Percentiles rank a stretch among this genome's conserved stretches.
Conservation (phyloP, 352 stramenopile species). For the Pythium brassicae region DNA sequence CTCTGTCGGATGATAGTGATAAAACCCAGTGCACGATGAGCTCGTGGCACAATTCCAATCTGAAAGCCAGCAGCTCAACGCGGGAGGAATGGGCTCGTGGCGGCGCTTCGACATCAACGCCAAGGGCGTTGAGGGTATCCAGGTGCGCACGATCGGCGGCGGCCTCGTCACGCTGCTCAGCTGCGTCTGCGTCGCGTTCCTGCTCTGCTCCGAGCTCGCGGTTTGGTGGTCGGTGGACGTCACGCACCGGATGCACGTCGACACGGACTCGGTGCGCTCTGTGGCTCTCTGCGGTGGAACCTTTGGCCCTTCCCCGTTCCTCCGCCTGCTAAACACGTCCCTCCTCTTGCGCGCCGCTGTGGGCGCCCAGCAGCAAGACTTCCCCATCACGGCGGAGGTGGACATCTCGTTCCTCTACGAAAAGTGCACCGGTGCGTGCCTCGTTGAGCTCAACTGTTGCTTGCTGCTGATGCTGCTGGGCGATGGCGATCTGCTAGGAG, state of each 20-base stretch:
- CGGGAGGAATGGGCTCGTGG: conserved; percentile 46
- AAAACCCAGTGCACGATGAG: too few species aligned
- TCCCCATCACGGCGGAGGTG: conserved; percentile 72
- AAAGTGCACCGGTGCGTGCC: conserved; percentile 48
- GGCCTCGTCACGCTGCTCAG: conserved; percentile 81
- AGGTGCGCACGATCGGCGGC: conserved; percentile 82
- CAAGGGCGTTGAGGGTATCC: conserved; percentile 88
- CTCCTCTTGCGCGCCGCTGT: neutral
- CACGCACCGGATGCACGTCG: conserved; percentile 85
- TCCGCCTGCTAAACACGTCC: neutral
- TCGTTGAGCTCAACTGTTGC: too few species aligned
- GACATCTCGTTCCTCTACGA: conserved; percentile 83
- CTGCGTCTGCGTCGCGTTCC: conserved; percentile 61
- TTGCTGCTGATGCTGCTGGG: too few species aligned
- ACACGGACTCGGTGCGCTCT: conserved; percentile 73
- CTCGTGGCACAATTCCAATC: too few species aligned
- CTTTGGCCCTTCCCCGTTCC: too few species aligned
- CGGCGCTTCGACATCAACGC: conserved; percentile 85
- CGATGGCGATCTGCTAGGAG: too few species aligned
- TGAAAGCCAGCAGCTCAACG: neutral
- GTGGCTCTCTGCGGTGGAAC: neutral
- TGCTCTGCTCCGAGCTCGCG: conserved; percentile 81
- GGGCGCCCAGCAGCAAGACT: conserved; percentile 57
- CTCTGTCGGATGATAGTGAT: too few species aligned
- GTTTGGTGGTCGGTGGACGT: conserved; percentile 84